Base-by-base conservation (phyloP, 805 yeast species). In the Wickerhamiella nectarea region DNA sequence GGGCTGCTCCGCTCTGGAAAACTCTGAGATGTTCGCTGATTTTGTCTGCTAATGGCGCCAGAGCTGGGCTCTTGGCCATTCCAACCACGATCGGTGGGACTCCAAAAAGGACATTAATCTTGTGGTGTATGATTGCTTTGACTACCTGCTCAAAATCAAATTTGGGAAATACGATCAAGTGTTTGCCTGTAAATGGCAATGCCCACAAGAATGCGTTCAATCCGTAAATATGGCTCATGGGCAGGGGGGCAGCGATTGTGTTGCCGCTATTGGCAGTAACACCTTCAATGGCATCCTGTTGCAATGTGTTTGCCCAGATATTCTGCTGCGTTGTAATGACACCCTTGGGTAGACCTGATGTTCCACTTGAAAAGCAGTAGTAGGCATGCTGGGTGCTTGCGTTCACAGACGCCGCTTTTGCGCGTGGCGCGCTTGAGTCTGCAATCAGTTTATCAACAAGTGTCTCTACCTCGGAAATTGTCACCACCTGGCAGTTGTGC, bases 331-430 rank as follows among this genome's bases (percentile, higher is more conserved):
- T 68, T 48, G 79, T 63, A 24, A 76, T 74, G 20, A 78, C 89
- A 53, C 89, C 89, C 64, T 81, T 82, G 48, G 89, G 84, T 35
- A 77, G 72, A 45, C 91, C 87, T n/a, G 62, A 57, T 17, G 65
- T 59, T 3, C 63, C 62, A 2, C 56, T 51, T 6, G 61, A 58
- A 45, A 59, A 56, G 50, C 58, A 53, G 48, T 53, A 54, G 44
- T 57, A 56, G 1, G 60, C 61, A 14, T 43, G 48, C 21, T 50
- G 42, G 34, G 17, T 28, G 9, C 4, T 15, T 6, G 43, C 44
- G 12, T 37, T 42, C 1, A 50, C 48, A 1, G 50, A 46, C 33
- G 33, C 25, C 2, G 39, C 44, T 25, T 41, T 43, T 6, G 47
- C 43, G 9, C 47, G 48, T 2, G 34, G 14, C 6, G 21, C n/a